A percentile compares a stretch with the other conserved stretches of the same genome.
phyloP scores from a whole-genome alignment of 305 asterid genomes.

The Petunia hybrid region DNA sequence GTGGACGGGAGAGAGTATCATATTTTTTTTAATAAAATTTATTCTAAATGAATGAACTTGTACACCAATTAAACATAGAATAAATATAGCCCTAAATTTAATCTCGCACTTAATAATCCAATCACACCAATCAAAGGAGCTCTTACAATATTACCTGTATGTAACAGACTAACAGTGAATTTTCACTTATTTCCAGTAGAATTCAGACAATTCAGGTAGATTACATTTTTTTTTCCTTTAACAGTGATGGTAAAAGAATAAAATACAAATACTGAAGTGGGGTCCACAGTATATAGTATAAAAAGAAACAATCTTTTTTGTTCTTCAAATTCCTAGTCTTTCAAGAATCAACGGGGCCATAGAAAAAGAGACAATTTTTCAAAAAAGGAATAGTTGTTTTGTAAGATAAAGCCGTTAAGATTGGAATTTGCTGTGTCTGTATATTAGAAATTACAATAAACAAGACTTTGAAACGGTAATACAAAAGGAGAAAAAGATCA shows the following conservation, averaged over 20 bases:
- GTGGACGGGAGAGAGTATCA: too few relatives aligned
- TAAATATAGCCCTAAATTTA: too few relatives aligned
- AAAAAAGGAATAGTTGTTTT: neutral
- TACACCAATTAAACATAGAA: too few relatives aligned
- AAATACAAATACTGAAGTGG: neutral
- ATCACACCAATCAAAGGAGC: neutral
- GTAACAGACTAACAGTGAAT: neutral
- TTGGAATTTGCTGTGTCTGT: neutral
- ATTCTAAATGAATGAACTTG: too few relatives aligned
- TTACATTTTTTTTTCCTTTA: too few relatives aligned
- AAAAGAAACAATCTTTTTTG: neutral
- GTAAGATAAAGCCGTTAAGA: slow-evolving; percentile 22
- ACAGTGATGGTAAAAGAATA: neutral
- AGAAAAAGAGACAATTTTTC: neutral
- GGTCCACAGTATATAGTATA: neutral
- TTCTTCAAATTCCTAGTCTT: neutral
- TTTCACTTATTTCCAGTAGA: neutral
- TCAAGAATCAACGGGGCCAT: slow-evolving; percentile 1
- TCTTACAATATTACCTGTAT: neutral
- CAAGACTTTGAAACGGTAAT: slow-evolving; percentile 27
- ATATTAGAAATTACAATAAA: neutral
- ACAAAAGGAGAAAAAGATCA: slow-evolving; percentile 34
- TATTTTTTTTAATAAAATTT: too few relatives aligned
- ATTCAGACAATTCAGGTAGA: neutral
- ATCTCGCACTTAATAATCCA: too few relatives aligned